Evolutionary conservation across 2,329 filamentous ascomycete genomes (phyloP).

Genomic region (Diplocarpon mali): DNA sequence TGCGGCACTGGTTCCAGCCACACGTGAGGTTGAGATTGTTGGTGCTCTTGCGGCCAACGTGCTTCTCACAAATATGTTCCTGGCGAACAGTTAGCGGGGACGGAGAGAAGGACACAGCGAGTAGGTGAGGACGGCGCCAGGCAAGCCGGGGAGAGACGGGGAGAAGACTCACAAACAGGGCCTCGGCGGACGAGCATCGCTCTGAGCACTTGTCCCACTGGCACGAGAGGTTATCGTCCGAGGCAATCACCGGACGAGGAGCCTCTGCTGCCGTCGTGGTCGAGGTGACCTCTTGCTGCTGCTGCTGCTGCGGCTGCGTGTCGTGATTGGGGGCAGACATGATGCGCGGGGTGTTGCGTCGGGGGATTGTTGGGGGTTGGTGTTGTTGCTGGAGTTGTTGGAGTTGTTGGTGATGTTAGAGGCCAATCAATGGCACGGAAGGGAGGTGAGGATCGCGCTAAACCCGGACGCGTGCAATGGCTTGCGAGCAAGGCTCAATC

Average conservation of each 20-base stretch:
- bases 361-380: too few relatives aligned
- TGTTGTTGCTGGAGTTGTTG: not conserved
- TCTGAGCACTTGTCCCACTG: conserved; percentile 32
- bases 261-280: conserved; percentile 10
- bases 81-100: conserved; percentile 30
- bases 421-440: not conserved
- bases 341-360: not conserved
- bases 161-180: conserved; percentile 29
- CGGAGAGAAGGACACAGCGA: not conserved
- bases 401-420: not conserved
- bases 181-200: conserved; percentile 29
- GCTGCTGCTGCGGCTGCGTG: conserved; percentile 10
- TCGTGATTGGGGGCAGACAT: conserved; percentile 16
- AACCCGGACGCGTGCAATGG: too few relatives aligned
- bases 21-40: conserved; percentile 97
- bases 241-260: conserved; percentile 13
- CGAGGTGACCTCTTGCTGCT: conserved; percentile 6
- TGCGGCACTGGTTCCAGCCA: conserved; percentile 92
- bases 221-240: conserved; percentile 29
- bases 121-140: not conserved
- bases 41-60: conserved; percentile 97
- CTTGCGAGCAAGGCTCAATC: too few relatives aligned
- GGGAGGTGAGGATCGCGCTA: too few relatives aligned
- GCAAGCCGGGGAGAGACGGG: not conserved
- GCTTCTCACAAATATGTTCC: conserved; percentile 97